phyloP scores from a whole-genome alignment of 805 yeast genomes.

The Metschnikowia arizonensis region DNA sequence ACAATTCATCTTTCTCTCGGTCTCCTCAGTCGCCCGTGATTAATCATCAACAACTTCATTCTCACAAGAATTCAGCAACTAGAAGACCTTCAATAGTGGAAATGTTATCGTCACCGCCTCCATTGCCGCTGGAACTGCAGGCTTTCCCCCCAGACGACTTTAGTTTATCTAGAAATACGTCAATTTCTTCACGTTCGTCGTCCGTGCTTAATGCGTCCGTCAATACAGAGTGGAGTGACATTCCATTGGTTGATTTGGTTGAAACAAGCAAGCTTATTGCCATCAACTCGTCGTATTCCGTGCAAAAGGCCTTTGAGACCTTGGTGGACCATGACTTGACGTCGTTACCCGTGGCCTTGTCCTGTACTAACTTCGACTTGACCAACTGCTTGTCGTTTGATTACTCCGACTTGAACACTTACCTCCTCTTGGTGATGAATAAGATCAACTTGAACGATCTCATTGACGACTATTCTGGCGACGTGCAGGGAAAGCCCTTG shows the following conservation, averaged over 20 bases:
- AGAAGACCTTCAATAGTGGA: slow-evolving; percentile 68
- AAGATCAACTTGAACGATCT: slow-evolving; percentile 46
- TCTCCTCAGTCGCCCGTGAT: slow-evolving; percentile 19
- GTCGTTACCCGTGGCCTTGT: slow-evolving; percentile 66
- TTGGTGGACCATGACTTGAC: slow-evolving; percentile 71
- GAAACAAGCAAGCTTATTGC: slow-evolving; percentile 73
- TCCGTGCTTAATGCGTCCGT: slow-evolving; percentile 13
- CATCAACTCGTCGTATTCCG: slow-evolving; percentile 63
- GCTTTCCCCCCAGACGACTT: slow-evolving; percentile 34
- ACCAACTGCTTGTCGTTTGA: slow-evolving; percentile 78
- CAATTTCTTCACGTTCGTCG: slow-evolving; percentile 19
- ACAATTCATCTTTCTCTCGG: slow-evolving; percentile 19
- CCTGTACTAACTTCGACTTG: slow-evolving; percentile 40
- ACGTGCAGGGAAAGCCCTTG: slow-evolving; percentile 17
- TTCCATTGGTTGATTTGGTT: slow-evolving; percentile 66
- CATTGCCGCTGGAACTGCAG: slow-evolving; percentile 36
- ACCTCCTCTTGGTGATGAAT: slow-evolving; percentile 77
- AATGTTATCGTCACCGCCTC: slow-evolving; percentile 72
- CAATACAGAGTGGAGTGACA: slow-evolving; percentile 63
- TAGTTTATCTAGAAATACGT: slow-evolving; percentile 36
- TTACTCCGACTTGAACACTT: slow-evolving; percentile 85
- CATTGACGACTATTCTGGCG: slow-evolving; percentile 26
- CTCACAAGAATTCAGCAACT: slow-evolving; percentile 20
- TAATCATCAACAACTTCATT: slow-evolving; percentile 16
- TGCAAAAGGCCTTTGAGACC: slow-evolving; percentile 84